A percentile compares a stretch with the other conserved stretches of the same genome.
Evolutionary conservation across 257 asterid species (phyloP).

Genomic region (Verbascum thapsus): DNA sequence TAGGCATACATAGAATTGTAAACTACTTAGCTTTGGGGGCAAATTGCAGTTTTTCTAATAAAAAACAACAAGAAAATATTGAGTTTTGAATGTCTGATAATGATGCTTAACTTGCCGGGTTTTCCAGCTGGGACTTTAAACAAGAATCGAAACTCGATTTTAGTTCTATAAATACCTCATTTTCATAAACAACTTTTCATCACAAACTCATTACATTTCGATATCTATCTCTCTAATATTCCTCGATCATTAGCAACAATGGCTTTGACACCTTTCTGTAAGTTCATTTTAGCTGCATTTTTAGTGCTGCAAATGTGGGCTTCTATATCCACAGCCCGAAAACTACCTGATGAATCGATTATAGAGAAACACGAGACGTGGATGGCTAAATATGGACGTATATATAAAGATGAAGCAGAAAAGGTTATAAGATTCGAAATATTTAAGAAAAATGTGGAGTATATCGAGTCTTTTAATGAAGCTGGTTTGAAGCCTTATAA

Average conservation of each 20-base stretch:
- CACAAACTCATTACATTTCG: neutral
- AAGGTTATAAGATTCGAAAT: conserved; percentile 40
- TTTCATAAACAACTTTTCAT: neutral
- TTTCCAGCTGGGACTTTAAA: conserved; percentile 19
- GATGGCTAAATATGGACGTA: conserved; percentile 43
- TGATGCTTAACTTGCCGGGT: conserved; percentile 24
- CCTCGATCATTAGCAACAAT: conserved; percentile 18
- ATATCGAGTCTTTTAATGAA: conserved; percentile 40
- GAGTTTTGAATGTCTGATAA: neutral
- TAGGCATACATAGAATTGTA: neutral
- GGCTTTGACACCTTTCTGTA: conserved; percentile 30
- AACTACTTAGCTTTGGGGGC: conserved; percentile 1
- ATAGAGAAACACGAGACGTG: conserved; percentile 40
- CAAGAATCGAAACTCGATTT: neutral
- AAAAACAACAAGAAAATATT: conserved; percentile 9
- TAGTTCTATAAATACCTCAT: conserved; percentile 17
- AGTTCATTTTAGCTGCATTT: conserved; percentile 24
- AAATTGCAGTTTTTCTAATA: neutral
- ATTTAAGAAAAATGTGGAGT: conserved; percentile 41
- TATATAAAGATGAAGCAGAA: conserved; percentile 41
- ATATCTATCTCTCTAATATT: neutral
- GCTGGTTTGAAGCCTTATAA: conserved; percentile 30
- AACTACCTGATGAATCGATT: conserved; percentile 35
- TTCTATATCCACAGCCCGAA: conserved; percentile 32
- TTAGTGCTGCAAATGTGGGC: conserved; percentile 33